phyloP scores from a whole-genome alignment of 2,329 filamentous ascomycete genomes.

The Ciborinia camelliae region DNA sequence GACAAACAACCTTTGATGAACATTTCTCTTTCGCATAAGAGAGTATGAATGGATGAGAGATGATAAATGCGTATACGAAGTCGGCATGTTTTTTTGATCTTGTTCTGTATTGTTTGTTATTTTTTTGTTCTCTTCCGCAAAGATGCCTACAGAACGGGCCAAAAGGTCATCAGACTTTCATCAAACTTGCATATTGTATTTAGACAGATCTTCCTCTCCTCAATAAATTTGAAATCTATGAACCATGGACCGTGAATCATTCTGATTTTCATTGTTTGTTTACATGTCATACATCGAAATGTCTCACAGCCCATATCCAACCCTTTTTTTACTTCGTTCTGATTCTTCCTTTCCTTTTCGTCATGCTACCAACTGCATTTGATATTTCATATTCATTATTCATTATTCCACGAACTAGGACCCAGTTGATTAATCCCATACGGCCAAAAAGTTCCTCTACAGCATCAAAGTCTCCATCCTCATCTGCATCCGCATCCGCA shows the following conservation, averaged over 20 bases:
- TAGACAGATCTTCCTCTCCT: conserved; percentile 1
- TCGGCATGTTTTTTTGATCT: background rate
- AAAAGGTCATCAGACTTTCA: background rate
- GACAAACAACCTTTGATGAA: background rate
- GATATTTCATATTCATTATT: background rate
- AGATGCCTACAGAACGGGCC: conserved; percentile 8
- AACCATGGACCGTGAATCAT: background rate
- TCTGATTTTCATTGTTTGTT: background rate
- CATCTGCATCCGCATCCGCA: no score
- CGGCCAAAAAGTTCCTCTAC: no score
- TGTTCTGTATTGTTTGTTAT: conserved; percentile 5
- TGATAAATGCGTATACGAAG: conserved; percentile 14
- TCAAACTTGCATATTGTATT: conserved; percentile 16
- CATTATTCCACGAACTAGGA: no score
- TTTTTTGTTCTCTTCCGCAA: conserved; percentile 14
- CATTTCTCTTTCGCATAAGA: background rate
- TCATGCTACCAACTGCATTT: no score
- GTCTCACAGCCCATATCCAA: background rate
- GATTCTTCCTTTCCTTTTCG: background rate
- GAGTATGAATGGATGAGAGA: conserved; percentile 9
- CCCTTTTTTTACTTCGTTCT: background rate
- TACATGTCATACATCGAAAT: background rate
- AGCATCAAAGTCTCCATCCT: no score
- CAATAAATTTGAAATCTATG: background rate
- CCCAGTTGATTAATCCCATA: no score